phyloP scores from a whole-genome alignment of 2,329 filamentous ascomycete species.

The Rhynchosporium secalis region DNA sequence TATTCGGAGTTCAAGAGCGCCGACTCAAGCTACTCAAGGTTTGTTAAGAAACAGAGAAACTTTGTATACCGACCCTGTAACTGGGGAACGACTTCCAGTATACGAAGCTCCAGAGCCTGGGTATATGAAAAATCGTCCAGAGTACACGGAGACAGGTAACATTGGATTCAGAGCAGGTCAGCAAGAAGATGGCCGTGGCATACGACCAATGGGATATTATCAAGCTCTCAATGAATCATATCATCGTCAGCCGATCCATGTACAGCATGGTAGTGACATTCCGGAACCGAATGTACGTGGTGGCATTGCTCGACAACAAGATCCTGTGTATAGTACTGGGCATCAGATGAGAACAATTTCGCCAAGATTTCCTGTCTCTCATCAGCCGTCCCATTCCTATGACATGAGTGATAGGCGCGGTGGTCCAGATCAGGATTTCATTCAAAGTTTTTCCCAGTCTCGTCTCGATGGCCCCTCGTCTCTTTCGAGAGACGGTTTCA shows the following conservation, averaged over 20 bases:
- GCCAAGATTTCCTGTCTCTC: constrained; percentile 28
- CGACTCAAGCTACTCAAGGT: constrained; percentile 33
- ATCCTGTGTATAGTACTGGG: constrained; percentile 23
- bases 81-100: constrained; percentile 31
- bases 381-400: constrained; percentile 32
- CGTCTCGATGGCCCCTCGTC: constrained; percentile 29
- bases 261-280: constrained; percentile 18
- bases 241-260: constrained; percentile 21
- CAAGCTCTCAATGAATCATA: constrained; percentile 21
- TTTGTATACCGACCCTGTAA: constrained; percentile 26
- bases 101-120: constrained; percentile 32
- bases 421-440: constrained; percentile 32
- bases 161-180: constrained; percentile 15
- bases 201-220: constrained; percentile 23
- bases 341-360: constrained; percentile 26
- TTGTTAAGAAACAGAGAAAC: constrained; percentile 28
- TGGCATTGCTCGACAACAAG: constrained; percentile 23
- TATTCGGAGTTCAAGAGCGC: constrained; percentile 22
- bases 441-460: constrained; percentile 39
- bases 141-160: constrained; percentile 26
- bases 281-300: constrained; percentile 25
- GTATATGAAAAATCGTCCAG: constrained; percentile 24
- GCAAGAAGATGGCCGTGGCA: constrained; percentile 18
- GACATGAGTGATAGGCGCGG: constrained; percentile 26
- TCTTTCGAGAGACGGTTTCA: constrained; percentile 29